Evolutionary conservation across 345 rosid species (phyloP).

Genomic region (Crucihimalaya himalaica): DNA sequence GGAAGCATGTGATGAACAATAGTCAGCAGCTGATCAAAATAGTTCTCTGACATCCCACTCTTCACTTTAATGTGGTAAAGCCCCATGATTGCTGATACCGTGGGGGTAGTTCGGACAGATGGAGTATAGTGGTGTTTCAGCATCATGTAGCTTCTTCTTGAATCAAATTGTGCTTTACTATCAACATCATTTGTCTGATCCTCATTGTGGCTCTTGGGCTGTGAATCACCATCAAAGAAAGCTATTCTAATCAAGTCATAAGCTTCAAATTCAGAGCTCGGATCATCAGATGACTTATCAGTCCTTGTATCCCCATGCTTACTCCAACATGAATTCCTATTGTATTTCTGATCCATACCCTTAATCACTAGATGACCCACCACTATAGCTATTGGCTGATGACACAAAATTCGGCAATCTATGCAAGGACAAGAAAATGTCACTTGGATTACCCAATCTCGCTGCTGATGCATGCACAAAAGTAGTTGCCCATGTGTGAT

Average conservation of each 20-base stretch:
- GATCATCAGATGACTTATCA: background rate
- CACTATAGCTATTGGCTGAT: background rate
- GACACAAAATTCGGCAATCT: background rate
- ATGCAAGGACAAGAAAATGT: background rate
- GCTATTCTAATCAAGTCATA: background rate
- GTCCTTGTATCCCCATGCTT: background rate
- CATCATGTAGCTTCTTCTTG: background rate
- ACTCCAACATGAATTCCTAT: background rate
- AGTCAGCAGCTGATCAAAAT: background rate
- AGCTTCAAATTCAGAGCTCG: background rate
- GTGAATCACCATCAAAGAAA: background rate
- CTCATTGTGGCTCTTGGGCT: too few species aligned
- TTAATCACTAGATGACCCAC: background rate
- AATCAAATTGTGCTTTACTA: too few species aligned
- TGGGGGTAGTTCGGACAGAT: background rate
- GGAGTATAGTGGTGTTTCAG: background rate
- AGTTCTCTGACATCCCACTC: too few species aligned
- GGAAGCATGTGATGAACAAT: background rate
- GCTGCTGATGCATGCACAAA: background rate
- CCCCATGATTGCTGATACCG: background rate
- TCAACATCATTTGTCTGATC: too few species aligned
- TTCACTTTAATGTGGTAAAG: too few species aligned
- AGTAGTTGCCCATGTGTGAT: background rate
- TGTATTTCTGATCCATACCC: background rate
- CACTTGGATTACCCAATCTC: background rate